Evolutionary conservation across 176 grass and related monocot genomes (phyloP).

Genomic region (Pontederia crassipes): DNA sequence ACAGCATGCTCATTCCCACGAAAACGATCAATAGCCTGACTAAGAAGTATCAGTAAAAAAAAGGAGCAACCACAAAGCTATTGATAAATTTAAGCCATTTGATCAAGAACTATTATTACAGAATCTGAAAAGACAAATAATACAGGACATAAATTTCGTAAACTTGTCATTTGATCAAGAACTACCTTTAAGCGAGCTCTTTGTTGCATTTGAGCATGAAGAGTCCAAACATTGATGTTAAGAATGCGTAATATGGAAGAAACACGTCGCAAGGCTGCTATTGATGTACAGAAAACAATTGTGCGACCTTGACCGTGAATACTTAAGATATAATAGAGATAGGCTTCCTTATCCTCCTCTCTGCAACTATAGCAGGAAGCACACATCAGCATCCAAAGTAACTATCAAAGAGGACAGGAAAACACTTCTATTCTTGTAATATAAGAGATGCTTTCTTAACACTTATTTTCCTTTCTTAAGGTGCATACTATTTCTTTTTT

Average conservation of each 20-base stretch:
- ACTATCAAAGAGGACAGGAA: too few species aligned
- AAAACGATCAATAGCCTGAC: slow-evolving; percentile 78
- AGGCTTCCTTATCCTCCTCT: slow-evolving; percentile 87
- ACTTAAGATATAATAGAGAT: slow-evolving; percentile 87
- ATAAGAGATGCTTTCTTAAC: too few species aligned
- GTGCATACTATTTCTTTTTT: background rate
- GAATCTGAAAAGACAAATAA: too few species aligned
- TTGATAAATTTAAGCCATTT: too few species aligned
- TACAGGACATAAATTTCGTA: background rate
- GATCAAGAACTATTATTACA: too few species aligned
- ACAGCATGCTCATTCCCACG: slow-evolving; percentile 62
- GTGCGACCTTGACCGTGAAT: slow-evolving; percentile 84
- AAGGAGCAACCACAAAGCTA: background rate
- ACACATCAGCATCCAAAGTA: background rate
- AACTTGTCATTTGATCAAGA: background rate
- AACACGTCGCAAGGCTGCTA: slow-evolving; percentile 71
- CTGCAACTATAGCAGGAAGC: slow-evolving; percentile 42
- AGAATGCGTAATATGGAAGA: slow-evolving; percentile 61
- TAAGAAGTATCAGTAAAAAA: slow-evolving; percentile 15
- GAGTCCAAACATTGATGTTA: slow-evolving; percentile 59
- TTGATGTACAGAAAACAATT: slow-evolving; percentile 91
- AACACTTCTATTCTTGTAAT: too few species aligned
- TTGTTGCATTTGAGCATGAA: slow-evolving; percentile 99
- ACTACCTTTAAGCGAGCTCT: slow-evolving; percentile 93
- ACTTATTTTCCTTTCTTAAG: too few species aligned